A percentile compares a stretch with the other conserved stretches of the same genome.
These are phyloP conservation scores for Phytophthora boehmeriae DNA, from an alignment of 352 stramenopile species.

Conservation along the genomic window DNA sequence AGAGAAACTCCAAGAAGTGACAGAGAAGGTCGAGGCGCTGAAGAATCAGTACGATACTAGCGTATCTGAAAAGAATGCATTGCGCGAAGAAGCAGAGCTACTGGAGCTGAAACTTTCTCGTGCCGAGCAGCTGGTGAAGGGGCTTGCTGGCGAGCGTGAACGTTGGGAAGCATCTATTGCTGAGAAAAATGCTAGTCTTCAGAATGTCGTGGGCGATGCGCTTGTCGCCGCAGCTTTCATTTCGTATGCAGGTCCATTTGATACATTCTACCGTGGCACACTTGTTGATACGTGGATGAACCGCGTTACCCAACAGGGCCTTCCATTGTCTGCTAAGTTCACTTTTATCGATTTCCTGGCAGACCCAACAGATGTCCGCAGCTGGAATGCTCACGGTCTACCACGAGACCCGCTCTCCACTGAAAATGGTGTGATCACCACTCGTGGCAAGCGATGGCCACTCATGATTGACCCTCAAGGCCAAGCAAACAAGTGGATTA, in stretches of 20 bases:
- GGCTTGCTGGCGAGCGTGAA: constrained; percentile 93
- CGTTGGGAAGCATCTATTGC: constrained; percentile 93
- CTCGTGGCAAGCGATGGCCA: constrained; percentile 93
- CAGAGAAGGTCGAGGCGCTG: constrained; percentile 89
- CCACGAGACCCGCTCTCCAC: constrained; percentile 93
- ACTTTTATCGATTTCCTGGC: constrained; percentile 93
- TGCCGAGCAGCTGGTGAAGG: constrained; percentile 94
- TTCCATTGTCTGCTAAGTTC: constrained; percentile 90
- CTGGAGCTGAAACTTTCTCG: constrained; percentile 93
- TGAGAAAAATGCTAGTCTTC: constrained; percentile 87
- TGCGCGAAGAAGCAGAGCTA: constrained; percentile 92
- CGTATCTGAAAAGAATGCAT: constrained; percentile 93
- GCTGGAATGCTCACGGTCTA: constrained; percentile 95
- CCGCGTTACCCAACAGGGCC: constrained; percentile 76
- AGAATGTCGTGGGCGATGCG: constrained; percentile 92
- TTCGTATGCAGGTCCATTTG: constrained; percentile 95
- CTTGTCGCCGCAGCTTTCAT: constrained; percentile 94
- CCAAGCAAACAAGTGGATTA: constrained; percentile 98
- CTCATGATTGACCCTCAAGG: constrained; percentile 97
- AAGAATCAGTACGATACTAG: constrained; percentile 93
- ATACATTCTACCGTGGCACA: constrained; percentile 89
- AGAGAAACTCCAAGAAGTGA: constrained; percentile 91
- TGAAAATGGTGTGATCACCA: constrained; percentile 97
- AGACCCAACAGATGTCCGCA: constrained; percentile 92
- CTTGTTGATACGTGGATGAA: constrained; percentile 91